These are phyloP conservation scores for Nymphaea colorata DNA, from an alignment of 164 flowering plant genomes.

Conservation along the genomic window DNA sequence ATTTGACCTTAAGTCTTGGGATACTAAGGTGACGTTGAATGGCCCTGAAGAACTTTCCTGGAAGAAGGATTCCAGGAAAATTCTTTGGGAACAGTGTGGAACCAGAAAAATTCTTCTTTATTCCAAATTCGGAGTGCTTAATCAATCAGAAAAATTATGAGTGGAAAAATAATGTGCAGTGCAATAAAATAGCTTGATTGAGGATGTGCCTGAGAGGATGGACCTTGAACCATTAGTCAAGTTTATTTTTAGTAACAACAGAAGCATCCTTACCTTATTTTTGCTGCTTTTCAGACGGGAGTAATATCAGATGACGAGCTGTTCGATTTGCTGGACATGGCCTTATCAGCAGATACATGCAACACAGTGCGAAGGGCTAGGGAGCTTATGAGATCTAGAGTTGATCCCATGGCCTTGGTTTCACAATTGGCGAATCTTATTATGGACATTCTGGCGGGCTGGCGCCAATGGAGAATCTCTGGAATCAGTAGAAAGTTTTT, in stretches of 20 bases:
- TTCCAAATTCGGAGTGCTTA: too few species aligned
- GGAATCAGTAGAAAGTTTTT: conserved; percentile 35
- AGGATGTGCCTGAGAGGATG: too few species aligned
- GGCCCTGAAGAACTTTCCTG: too few species aligned
- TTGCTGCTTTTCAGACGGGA: conserved; percentile 49
- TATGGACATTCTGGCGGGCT: conserved; percentile 88
- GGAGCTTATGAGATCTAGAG: conserved; percentile 79
- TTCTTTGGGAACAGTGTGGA: too few species aligned
- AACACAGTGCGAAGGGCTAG: conserved; percentile 83
- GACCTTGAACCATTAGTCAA: not conserved
- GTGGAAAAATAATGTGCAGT: too few species aligned
- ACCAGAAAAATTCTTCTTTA: too few species aligned
- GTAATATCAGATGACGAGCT: conserved; percentile 81
- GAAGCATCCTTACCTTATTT: not conserved
- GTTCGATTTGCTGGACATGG: conserved; percentile 76
- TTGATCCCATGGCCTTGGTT: conserved; percentile 83
- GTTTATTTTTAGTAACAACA: not conserved
- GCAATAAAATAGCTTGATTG: too few species aligned
- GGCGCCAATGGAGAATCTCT: conserved; percentile 32
- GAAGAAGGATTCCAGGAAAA: too few species aligned
- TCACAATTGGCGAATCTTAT: conserved; percentile 93
- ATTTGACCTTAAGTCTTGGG: too few species aligned
- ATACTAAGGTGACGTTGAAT: too few species aligned
- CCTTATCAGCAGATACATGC: conserved; percentile 81
- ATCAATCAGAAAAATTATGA: too few species aligned